Evolutionary conservation across 768 basidiomycete species (phyloP).

Genomic region (Suillus occidentalis): DNA sequence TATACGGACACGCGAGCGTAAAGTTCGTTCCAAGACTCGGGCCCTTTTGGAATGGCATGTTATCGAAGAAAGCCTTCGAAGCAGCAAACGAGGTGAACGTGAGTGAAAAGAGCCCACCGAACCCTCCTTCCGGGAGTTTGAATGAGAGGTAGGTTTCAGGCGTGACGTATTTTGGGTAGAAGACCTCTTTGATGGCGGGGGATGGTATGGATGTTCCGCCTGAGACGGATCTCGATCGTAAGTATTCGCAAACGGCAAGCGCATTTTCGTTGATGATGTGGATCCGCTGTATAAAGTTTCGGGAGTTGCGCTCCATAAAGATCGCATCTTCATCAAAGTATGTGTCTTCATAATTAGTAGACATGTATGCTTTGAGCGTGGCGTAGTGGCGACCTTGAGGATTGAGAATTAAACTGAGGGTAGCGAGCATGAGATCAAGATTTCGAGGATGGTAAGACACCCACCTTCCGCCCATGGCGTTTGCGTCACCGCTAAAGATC

Average conservation of each 20-base stretch:
- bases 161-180: slow-evolving; percentile 85
- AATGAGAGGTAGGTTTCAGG: slow-evolving; percentile 69
- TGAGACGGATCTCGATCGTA: slow-evolving; percentile 57
- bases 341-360: slow-evolving; percentile 69
- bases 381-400: slow-evolving; percentile 71
- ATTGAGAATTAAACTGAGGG: slow-evolving; percentile 79
- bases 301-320: slow-evolving; percentile 97
- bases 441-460: slow-evolving; percentile 22
- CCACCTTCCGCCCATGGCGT: slow-evolving; percentile 98
- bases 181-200: slow-evolving; percentile 76
- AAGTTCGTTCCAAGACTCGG: slow-evolving; percentile 95
- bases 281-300: slow-evolving; percentile 81
- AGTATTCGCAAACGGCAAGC: slow-evolving; percentile 76
- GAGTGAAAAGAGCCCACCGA: slow-evolving; percentile 85
- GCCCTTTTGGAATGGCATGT: slow-evolving; percentile 81
- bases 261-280: slow-evolving; percentile 78
- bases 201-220: slow-evolving; percentile 29
- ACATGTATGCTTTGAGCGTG: slow-evolving; percentile 59
- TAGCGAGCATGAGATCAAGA: slow-evolving; percentile 1
- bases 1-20: slow-evolving; percentile 92
- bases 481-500: slow-evolving; percentile 91
- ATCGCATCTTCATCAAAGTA: slow-evolving; percentile 93
- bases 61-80: slow-evolving; percentile 81
- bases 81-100: slow-evolving; percentile 73
- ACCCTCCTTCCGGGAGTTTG: slow-evolving; percentile 59